phyloP scores from a whole-genome alignment of 768 basidiomycete genomes.

The Boletus sensibilis region DNA sequence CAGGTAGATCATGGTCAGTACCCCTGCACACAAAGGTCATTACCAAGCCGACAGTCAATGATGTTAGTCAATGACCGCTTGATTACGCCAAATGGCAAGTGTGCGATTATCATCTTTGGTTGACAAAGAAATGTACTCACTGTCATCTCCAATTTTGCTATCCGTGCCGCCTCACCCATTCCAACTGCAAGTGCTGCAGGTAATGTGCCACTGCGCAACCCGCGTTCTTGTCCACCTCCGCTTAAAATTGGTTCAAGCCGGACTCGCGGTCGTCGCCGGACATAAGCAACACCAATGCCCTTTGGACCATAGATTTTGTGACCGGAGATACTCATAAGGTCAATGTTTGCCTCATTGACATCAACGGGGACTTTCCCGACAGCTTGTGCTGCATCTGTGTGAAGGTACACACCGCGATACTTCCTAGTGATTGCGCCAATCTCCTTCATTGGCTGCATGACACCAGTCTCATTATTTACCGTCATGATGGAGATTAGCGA shows the following conservation, averaged over 20 bases:
- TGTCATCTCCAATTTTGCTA: conserved; percentile 89
- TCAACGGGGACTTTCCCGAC: conserved; percentile 88
- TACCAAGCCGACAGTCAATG: conserved; percentile 48
- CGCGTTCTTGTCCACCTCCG: conserved; percentile 97
- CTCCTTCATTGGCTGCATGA: conserved; percentile 95
- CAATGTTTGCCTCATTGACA: conserved; percentile 94
- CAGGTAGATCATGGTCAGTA: conserved; percentile 56
- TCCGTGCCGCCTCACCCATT: conserved; percentile 89
- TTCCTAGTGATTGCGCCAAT: conserved; percentile 86
- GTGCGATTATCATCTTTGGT: conserved; percentile 50
- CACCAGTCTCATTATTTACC: conserved; percentile 99
- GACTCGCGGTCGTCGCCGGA: conserved; percentile 88
- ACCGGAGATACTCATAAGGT: conserved; percentile 93
- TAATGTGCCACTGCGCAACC: conserved; percentile 91
- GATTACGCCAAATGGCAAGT: conserved; percentile 35
- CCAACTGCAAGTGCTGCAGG: conserved; percentile 88
- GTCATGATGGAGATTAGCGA: conserved; percentile 97
- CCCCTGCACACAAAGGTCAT: conserved; percentile 88
- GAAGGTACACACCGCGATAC: conserved; percentile 89
- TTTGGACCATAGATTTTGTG: conserved; percentile 99
- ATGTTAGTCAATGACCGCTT: conserved; percentile 38
- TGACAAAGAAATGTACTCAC: conserved; percentile 52
- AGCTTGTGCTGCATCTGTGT: conserved; percentile 97
- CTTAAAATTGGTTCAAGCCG: conserved; percentile 91
- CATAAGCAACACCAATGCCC: conserved; percentile 92